phyloP scores from a whole-genome alignment of 164 flowering plant species.

The Vitis rotundifolia region DNA sequence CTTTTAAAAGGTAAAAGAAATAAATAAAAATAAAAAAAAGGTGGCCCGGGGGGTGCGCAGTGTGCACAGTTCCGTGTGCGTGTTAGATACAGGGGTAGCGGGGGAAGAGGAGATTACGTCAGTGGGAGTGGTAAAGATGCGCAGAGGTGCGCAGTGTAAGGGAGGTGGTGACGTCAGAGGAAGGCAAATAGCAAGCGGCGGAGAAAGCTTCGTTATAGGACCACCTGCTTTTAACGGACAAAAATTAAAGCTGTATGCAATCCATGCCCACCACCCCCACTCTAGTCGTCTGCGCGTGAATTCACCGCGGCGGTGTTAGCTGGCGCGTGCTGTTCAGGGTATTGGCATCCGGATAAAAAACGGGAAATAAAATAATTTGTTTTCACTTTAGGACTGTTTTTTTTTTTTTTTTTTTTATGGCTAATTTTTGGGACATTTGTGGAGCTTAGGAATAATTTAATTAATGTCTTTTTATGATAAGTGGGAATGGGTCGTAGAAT shows the following conservation, averaged over 20 bases:
- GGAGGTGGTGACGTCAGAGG: conserved; percentile 12
- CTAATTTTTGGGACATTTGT: too few relatives aligned
- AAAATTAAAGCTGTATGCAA: conserved; percentile 8
- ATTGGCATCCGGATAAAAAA: too few relatives aligned
- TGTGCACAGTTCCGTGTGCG: neutral
- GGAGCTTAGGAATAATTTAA: too few relatives aligned
- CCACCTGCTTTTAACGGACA: conserved; percentile 31
- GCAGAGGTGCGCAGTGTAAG: neutral
- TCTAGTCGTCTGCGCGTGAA: neutral
- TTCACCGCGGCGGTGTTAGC: neutral
- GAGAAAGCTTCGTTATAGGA: conserved; percentile 28
- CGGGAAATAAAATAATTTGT: too few relatives aligned
- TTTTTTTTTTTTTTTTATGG: too few relatives aligned
- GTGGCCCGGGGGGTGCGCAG: neutral
- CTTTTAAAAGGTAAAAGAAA: neutral
- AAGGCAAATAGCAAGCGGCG: conserved; percentile 32
- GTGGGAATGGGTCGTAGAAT: too few relatives aligned
- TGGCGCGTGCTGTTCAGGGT: neutral
- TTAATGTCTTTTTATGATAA: too few relatives aligned
- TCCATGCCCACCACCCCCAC: neutral
- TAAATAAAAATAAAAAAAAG: too few relatives aligned
- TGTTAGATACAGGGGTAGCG: too few relatives aligned
- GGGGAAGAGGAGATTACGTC: too few relatives aligned
- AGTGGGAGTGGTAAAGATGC: too few relatives aligned
- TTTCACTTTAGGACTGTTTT: too few relatives aligned